Evolutionary conservation across 805 yeast genomes (phyloP).

Genomic region (Cyberlindnera lachancei): DNA sequence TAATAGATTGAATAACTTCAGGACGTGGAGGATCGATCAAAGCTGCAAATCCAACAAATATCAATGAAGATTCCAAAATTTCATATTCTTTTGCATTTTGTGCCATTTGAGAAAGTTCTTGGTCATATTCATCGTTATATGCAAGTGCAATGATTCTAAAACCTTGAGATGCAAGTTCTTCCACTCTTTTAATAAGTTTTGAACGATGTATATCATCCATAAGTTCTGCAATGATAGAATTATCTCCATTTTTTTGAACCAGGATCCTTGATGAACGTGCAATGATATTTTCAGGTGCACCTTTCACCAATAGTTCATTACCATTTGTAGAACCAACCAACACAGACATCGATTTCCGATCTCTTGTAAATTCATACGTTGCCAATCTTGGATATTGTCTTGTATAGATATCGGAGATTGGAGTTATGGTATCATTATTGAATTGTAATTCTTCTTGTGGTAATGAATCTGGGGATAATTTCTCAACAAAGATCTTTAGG

Average conservation of each 20-base stretch:
- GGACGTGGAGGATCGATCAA: slow-evolving; percentile 40
- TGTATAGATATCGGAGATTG: slow-evolving; percentile 20
- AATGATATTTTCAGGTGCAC: slow-evolving; percentile 47
- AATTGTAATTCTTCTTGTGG: slow-evolving; percentile 27
- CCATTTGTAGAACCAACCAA: slow-evolving; percentile 25
- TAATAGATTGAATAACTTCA: slow-evolving; percentile 28
- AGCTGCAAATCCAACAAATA: slow-evolving; percentile 34
- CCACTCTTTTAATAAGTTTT: slow-evolving; percentile 29
- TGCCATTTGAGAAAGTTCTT: slow-evolving; percentile 22
- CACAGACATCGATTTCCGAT: slow-evolving; percentile 47
- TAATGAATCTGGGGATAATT: slow-evolving; percentile 17
- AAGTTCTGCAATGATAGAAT: slow-evolving; percentile 13
- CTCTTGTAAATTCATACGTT: slow-evolving; percentile 42
- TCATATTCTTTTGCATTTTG: slow-evolving; percentile 31
- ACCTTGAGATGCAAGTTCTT: slow-evolving; percentile 30
- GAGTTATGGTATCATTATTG: slow-evolving; percentile 20
- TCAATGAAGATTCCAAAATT: slow-evolving; percentile 21
- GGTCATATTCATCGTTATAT: slow-evolving; percentile 28
- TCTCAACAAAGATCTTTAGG: slow-evolving; percentile 34
- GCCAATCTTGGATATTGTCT: slow-evolving; percentile 23
- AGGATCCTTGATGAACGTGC: slow-evolving; percentile 33
- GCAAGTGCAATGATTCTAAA: slow-evolving; percentile 26
- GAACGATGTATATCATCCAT: slow-evolving; percentile 28
- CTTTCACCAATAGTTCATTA: slow-evolving; percentile 36
- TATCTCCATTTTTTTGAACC: slow-evolving; percentile 20